Conservation (phyloP, 352 stramenopile genomes). For the Phytophthora lateralis region DNA sequence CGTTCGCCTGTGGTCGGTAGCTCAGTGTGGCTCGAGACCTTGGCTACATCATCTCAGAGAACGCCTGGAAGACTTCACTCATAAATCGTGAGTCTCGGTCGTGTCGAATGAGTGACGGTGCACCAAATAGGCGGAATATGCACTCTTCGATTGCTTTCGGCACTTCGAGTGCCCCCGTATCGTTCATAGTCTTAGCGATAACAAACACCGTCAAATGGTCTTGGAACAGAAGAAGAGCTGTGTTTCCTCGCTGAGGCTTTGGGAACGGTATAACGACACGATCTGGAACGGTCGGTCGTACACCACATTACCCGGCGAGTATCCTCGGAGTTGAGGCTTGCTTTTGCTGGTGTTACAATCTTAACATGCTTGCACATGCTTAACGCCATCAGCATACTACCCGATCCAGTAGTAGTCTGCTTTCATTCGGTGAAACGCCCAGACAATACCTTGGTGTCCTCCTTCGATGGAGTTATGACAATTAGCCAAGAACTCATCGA, state of each 20-base stretch:
- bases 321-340: not conserved
- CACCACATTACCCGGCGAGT: conserved; percentile 3
- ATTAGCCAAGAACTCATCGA: conserved; percentile 5
- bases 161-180: not conserved
- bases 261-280: not conserved
- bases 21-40: not conserved
- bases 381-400: conserved; percentile 8
- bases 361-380: conserved; percentile 2
- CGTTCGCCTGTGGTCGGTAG: not conserved
- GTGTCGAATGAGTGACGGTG: not conserved
- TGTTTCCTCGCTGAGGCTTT: too few relatives aligned
- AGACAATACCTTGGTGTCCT: not conserved
- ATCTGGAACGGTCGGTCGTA: not conserved
- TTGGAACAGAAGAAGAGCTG: too few relatives aligned
- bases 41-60: too few relatives aligned
- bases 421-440: conserved; percentile 9
- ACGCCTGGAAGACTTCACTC: too few relatives aligned
- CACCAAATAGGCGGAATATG: not conserved
- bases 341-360: conserved; percentile 3
- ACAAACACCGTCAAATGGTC: not conserved
- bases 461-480: conserved; percentile 10
- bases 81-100: not conserved
- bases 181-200: not conserved
- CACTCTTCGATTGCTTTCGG: not conserved
- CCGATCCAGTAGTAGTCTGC: conserved; percentile 11